phyloP scores from a whole-genome alignment of 495 filamentous ascomycete genomes.

The Elasticomyces elasticus region DNA sequence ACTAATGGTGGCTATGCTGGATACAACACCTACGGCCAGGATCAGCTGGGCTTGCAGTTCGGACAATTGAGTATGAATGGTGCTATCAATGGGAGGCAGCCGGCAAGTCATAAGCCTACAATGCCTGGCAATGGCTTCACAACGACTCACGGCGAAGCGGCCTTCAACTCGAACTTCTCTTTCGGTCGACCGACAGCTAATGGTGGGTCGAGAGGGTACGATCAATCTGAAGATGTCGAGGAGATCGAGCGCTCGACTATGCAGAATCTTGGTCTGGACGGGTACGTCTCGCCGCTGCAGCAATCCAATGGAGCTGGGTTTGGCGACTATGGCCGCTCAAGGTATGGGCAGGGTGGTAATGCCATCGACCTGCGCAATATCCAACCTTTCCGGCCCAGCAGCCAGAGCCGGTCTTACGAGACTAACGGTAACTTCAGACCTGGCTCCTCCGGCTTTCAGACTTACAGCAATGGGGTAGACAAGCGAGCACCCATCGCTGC shows the following conservation, averaged over 20 bases:
- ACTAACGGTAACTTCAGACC: not conserved
- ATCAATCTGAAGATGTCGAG: conserved; percentile 1
- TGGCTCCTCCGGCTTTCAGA: not conserved
- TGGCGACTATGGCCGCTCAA: not conserved
- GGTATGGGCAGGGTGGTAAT: not conserved
- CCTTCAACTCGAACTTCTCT: not conserved
- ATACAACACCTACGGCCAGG: not conserved
- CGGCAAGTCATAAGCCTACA: conserved; percentile 1
- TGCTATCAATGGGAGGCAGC: conserved; percentile 2
- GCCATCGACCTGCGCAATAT: conserved; percentile 1
- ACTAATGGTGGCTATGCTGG: conserved; percentile 4
- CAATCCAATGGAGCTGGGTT: not conserved
- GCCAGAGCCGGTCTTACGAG: not conserved
- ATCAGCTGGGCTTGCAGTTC: conserved; percentile 2
- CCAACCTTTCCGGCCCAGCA: not conserved
- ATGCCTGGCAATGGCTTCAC: not conserved
- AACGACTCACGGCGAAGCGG: not conserved
- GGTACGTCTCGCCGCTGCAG: not conserved
- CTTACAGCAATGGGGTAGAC: not conserved
- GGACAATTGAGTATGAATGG: conserved; percentile 7
- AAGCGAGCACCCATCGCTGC: not conserved
- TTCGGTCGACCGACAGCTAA: not conserved
- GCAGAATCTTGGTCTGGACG: not conserved
- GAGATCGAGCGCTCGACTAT: not conserved
- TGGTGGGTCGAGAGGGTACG: not conserved